Evolutionary conservation across 1,284 basidiomycete species (phyloP).

Genomic region (Ustilago tritici): DNA sequence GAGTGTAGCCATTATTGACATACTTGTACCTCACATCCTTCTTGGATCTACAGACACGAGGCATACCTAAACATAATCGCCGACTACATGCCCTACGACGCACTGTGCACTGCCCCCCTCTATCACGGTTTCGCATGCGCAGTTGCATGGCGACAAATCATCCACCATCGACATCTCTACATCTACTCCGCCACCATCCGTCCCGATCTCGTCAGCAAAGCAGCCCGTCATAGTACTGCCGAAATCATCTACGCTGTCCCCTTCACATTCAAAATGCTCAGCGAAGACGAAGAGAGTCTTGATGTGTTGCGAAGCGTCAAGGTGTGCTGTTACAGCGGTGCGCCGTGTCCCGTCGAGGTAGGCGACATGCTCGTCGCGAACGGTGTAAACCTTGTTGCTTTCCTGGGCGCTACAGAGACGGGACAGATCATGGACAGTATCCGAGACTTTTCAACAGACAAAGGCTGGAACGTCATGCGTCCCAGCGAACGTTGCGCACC

Average conservation of each 20-base stretch:
- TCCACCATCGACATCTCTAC: conserved; percentile 29
- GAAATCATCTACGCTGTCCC: conserved; percentile 70
- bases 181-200: conserved; percentile 34
- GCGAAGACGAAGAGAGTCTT: conserved; percentile 74
- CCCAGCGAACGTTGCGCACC: conserved; percentile 45
- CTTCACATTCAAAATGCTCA: conserved; percentile 73
- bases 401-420: conserved; percentile 72
- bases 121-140: conserved; percentile 49
- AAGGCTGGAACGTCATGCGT: conserved; percentile 76
- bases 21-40: not conserved
- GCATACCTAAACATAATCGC: conserved; percentile 25
- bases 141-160: conserved; percentile 32
- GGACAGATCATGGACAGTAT: conserved; percentile 72
- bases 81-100: conserved; percentile 29
- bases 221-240: conserved; percentile 12
- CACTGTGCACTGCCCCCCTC: conserved; percentile 39
- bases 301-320: conserved; percentile 72
- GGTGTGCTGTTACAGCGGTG: conserved; percentile 73
- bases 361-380: conserved; percentile 74
- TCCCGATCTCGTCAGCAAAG: conserved; percentile 22
- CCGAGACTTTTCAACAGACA: conserved; percentile 74
- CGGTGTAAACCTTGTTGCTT: conserved; percentile 75
- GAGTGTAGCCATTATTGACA: not conserved
- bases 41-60: conserved; percentile 22
- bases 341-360: conserved; percentile 72